phyloP scores from a whole-genome alignment of 2,329 filamentous ascomycete species.

The Cryphonectria carpinicola region DNA sequence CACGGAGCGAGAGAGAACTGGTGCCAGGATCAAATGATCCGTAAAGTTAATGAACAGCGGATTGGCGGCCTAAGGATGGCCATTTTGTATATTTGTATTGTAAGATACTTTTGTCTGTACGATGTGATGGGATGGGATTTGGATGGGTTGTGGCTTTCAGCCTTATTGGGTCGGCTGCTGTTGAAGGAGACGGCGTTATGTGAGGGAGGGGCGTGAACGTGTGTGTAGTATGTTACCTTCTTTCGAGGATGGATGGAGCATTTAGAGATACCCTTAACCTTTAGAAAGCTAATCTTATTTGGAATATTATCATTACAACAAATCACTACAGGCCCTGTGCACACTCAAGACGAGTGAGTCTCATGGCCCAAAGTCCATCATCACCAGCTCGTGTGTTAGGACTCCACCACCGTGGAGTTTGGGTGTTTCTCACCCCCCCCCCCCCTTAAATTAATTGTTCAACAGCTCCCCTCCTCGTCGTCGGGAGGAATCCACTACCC shows the following conservation, averaged over 20 bases:
- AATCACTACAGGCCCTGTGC: background rate
- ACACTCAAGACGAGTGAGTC: background rate
- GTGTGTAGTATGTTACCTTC: background rate
- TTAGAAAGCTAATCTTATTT: background rate
- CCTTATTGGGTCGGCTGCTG: background rate
- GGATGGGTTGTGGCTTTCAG: background rate
- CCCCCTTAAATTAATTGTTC: no score
- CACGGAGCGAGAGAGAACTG: no score
- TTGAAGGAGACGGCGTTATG: background rate
- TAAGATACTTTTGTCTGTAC: background rate
- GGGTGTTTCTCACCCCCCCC: background rate
- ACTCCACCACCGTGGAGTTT: background rate
- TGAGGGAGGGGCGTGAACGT: background rate
- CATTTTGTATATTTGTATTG: background rate
- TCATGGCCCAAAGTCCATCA: background rate
- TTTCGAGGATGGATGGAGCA: background rate
- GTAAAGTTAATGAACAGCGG: background rate
- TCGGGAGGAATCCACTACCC: no score
- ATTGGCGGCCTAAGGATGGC: background rate
- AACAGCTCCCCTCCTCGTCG: no score
- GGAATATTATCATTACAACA: background rate
- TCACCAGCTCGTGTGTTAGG: background rate
- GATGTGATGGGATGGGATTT: background rate
- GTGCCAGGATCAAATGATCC: background rate
- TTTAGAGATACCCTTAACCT: slow-evolving; percentile 8